Conservation (phyloP, 257 asterid genomes). For the Asclepias syriaca region DNA sequence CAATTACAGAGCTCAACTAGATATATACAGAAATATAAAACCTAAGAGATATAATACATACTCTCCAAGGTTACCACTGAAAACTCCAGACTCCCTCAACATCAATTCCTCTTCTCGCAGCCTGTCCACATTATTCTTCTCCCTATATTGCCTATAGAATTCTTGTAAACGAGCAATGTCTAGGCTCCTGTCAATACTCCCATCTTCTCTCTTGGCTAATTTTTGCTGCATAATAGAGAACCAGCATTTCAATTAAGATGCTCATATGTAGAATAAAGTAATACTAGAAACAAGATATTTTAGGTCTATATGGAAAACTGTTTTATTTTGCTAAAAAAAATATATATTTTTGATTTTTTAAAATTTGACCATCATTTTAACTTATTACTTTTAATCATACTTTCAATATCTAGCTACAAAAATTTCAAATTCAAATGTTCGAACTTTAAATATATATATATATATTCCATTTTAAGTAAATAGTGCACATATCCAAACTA, state of each 20-base stretch:
- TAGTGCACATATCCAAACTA: background rate
- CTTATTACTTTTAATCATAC: too few relatives aligned
- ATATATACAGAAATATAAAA: background rate
- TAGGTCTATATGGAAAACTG: too few relatives aligned
- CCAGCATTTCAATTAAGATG: slow-evolving; percentile 12
- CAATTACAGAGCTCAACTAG: slow-evolving; percentile 3
- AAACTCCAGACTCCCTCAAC: slow-evolving; percentile 85
- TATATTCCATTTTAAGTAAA: background rate
- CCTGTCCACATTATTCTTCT: slow-evolving; percentile 68
- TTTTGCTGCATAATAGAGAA: slow-evolving; percentile 66
- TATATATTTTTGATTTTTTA: too few relatives aligned
- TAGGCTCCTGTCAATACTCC: slow-evolving; percentile 81
- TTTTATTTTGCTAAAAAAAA: too few relatives aligned
- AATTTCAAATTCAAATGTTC: too few relatives aligned
- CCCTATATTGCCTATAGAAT: slow-evolving; percentile 70
- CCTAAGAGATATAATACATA: slow-evolving; percentile 37
- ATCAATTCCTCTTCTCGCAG: slow-evolving; percentile 85
- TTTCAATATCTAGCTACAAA: too few relatives aligned
- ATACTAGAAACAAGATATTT: background rate
- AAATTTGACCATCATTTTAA: too few relatives aligned
- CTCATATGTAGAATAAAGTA: background rate
- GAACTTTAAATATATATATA: too few relatives aligned
- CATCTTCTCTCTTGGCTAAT: slow-evolving; percentile 85
- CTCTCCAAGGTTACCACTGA: slow-evolving; percentile 96
- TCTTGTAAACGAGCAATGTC: slow-evolving; percentile 86